Evolutionary conservation across 2,329 filamentous ascomycete genomes (phyloP).

Genomic region (Aureobasidium zeae): DNA sequence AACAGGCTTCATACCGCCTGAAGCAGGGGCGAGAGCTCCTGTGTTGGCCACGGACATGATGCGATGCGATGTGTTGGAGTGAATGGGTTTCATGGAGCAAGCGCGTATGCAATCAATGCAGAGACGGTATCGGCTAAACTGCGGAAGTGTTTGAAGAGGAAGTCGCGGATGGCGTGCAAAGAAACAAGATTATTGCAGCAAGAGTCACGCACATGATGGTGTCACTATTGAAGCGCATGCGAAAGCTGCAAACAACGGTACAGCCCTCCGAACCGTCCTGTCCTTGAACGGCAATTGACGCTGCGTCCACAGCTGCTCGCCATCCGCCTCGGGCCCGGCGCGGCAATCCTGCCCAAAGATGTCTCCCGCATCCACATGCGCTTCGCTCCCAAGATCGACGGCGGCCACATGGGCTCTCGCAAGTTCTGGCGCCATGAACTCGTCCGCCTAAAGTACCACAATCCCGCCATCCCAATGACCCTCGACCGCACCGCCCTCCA

Average conservation of each 20-base stretch:
- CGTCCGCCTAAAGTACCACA: conserved; percentile 86
- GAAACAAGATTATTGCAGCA: not conserved
- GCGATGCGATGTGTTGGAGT: not conserved
- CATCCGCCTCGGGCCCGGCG: conserved; percentile 73
- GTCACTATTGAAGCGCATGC: conserved; percentile 58
- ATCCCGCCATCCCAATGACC: conserved; percentile 74
- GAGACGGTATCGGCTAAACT: not conserved
- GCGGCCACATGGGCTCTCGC: conserved; percentile 65
- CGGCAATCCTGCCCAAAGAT: conserved; percentile 67
- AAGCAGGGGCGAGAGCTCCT: conserved; percentile 16
- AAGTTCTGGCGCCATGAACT: conserved; percentile 83
- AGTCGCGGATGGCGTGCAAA: too few species aligned
- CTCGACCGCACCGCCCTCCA: conserved; percentile 59
- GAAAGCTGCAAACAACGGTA: conserved; percentile 52
- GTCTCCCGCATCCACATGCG: conserved; percentile 67
- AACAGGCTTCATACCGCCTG: conserved; percentile 26
- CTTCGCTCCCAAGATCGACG: conserved; percentile 53
- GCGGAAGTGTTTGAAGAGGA: not conserved
- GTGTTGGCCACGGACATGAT: conserved; percentile 13
- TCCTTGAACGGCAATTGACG: conserved; percentile 24
- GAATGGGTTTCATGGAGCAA: conserved; percentile 6
- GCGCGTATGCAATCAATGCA: too few species aligned
- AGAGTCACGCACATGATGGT: conserved; percentile 36
- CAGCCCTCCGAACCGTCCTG: conserved; percentile 16
- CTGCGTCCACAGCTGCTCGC: conserved; percentile 51